A percentile compares a stretch with the other conserved stretches of the same genome.
Conservation (phyloP, 129 eudicot species). For the Saussurea involucrata region DNA sequence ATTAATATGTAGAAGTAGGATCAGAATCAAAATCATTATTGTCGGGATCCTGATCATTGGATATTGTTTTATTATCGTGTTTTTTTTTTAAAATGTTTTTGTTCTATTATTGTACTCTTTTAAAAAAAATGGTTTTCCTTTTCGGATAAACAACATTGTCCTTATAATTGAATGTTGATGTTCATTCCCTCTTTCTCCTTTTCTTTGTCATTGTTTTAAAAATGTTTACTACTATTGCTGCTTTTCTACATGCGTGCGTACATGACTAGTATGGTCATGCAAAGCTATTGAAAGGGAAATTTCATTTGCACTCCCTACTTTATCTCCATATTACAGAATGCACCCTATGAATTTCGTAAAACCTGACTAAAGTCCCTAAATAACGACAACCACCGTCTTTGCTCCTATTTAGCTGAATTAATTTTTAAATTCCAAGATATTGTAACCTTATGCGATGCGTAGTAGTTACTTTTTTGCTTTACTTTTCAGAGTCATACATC, state of each 20-base stretch:
- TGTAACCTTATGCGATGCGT: neutral
- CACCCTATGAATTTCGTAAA: conserved; percentile 5
- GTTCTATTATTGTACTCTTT: neutral
- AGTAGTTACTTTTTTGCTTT: neutral
- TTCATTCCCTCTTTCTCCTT: conserved; percentile 19
- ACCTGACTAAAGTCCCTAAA: neutral
- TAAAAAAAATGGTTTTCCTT: neutral
- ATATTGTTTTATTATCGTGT: neutral
- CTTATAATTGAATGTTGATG: conserved; percentile 14
- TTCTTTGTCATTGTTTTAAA: conserved; percentile 21
- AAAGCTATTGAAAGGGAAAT: conserved; percentile 23
- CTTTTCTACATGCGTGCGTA: conserved; percentile 34
- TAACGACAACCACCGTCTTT: neutral
- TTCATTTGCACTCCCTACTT: neutral
- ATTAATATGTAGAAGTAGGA: neutral
- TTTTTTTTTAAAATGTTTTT: neutral
- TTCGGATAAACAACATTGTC: conserved; percentile 23
- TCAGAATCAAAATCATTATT: neutral
- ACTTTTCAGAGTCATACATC: neutral
- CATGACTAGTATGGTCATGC: conserved; percentile 15
- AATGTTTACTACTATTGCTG: conserved; percentile 17
- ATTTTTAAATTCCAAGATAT: neutral
- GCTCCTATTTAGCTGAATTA: neutral
- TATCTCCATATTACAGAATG: conserved; percentile 4
- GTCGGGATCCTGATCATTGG: neutral